phyloP scores from a whole-genome alignment of 495 filamentous ascomycete species.

The Aspergillus biplanus region DNA sequence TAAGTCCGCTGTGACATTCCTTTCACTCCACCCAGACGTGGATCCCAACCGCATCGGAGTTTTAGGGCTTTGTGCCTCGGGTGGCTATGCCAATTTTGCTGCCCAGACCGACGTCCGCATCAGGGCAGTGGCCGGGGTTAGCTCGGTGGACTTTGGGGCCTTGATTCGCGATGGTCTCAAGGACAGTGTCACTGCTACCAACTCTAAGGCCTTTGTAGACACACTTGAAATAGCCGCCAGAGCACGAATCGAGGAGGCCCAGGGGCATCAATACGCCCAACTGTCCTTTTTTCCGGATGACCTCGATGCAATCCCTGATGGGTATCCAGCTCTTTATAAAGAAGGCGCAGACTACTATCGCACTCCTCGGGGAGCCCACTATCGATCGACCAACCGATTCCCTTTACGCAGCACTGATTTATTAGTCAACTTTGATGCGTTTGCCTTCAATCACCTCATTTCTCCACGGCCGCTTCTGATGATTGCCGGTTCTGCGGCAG shows the following conservation, averaged over 20 bases:
- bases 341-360: conserved; percentile 29
- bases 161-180: conserved; percentile 3
- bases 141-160: not conserved
- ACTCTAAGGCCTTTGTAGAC: not conserved
- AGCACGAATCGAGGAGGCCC: not conserved
- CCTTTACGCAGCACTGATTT: conserved; percentile 27
- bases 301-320: not conserved
- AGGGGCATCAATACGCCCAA: not conserved
- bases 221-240: not conserved
- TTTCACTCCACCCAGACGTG: not conserved
- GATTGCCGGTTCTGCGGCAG: conserved; percentile 38
- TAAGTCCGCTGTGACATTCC: not conserved
- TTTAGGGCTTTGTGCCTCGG: not conserved
- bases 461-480: conserved; percentile 38
- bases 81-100: not conserved
- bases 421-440: conserved; percentile 36
- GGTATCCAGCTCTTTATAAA: conserved; percentile 7
- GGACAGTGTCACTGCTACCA: not conserved
- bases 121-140: conserved; percentile 1
- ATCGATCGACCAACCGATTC: conserved; percentile 17
- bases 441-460: conserved; percentile 32
- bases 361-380: conserved; percentile 26
- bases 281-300: not conserved
- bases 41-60: not conserved
- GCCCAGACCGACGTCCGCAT: conserved; percentile 5